These are phyloP conservation scores for Mycena alexandri DNA, from an alignment of 768 basidiomycete species.

Conservation along the genomic window DNA sequence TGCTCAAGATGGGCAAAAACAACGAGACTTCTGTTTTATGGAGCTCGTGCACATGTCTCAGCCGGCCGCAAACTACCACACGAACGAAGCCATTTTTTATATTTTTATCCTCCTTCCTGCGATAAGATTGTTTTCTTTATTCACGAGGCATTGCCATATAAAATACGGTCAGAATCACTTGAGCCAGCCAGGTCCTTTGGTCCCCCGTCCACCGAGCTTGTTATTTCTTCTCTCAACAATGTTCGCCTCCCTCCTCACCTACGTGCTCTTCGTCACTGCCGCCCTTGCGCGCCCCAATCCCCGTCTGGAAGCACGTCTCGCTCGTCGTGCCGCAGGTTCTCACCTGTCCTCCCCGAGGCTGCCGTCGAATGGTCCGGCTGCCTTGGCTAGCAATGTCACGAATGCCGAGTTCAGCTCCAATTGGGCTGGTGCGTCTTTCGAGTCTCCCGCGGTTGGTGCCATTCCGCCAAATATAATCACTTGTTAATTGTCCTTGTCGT, in stretches of 20 bases:
- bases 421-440: constrained; percentile 51
- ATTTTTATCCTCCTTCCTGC: too few species aligned
- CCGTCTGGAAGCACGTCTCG: constrained; percentile 2
- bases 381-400: constrained; percentile 32
- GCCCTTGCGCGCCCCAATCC: constrained; percentile 10
- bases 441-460: constrained; percentile 38
- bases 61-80: too few species aligned
- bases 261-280: constrained; percentile 11
- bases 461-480: not conserved
- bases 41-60: too few species aligned
- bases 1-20: too few species aligned
- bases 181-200: too few species aligned
- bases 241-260: not conserved
- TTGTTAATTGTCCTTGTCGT: not conserved
- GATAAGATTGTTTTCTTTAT: too few species aligned
- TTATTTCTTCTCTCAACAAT: not conserved
- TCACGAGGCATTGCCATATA: too few species aligned
- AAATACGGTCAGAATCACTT: too few species aligned
- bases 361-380: not conserved
- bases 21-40: too few species aligned
- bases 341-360: not conserved
- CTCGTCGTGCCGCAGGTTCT: constrained; percentile 4
- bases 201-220: too few species aligned
- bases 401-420: constrained; percentile 47
- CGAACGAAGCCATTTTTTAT: too few species aligned